These are phyloP conservation scores for Actinomucor elegans DNA, from an alignment of 371 early-diverging fungal species.

Conservation along the genomic window DNA sequence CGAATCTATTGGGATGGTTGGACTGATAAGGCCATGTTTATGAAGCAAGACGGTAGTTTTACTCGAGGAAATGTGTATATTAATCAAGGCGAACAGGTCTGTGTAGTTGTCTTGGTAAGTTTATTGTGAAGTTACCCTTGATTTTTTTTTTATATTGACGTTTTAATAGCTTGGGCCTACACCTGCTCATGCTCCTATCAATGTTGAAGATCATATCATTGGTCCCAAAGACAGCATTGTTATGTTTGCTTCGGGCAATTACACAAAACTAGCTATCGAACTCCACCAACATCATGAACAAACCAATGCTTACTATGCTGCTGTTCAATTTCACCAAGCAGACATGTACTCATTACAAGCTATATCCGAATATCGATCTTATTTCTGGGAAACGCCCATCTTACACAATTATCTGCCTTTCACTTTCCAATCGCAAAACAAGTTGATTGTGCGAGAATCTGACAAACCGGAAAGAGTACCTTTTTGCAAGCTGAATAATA, in stretches of 20 bases:
- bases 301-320: conserved; percentile 36
- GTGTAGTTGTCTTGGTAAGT: conserved; percentile 42
- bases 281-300: conserved; percentile 32
- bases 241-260: conserved; percentile 30
- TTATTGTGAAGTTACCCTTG: not conserved
- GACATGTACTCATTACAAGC: conserved; percentile 32
- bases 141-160: not conserved
- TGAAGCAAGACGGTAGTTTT: conserved; percentile 35
- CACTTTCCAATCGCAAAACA: conserved; percentile 30
- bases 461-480: conserved; percentile 6
- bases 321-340: conserved; percentile 30
- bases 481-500: conserved; percentile 16
- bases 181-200: conserved; percentile 30
- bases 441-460: conserved; percentile 18
- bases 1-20: conserved; percentile 44
- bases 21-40: conserved; percentile 37
- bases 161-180: conserved; percentile 34
- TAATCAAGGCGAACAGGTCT: conserved; percentile 27
- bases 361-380: conserved; percentile 36
- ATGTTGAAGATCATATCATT: conserved; percentile 27
- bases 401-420: conserved; percentile 35
- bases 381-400: conserved; percentile 43
- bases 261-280: conserved; percentile 23
- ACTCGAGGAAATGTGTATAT: conserved; percentile 32
- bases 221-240: conserved; percentile 40